Evolutionary conservation across 345 rosid species (phyloP).

Genomic region (Hibiscus mutabilis): DNA sequence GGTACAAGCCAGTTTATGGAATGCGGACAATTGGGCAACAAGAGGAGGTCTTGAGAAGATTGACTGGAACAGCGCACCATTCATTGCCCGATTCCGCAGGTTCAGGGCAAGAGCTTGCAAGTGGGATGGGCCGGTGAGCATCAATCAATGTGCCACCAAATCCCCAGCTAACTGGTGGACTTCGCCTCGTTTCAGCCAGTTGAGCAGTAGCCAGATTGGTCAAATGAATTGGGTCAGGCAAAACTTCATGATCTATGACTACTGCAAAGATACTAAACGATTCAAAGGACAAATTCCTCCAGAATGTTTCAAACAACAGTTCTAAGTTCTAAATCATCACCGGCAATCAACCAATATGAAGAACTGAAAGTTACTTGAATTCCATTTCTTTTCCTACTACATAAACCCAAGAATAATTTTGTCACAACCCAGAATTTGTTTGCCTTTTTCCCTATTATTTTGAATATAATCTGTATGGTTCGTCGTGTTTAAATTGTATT

Average conservation of each 20-base stretch:
- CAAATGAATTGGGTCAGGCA: constrained; percentile 47
- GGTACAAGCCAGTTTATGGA: constrained; percentile 59
- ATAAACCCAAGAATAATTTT: neutral
- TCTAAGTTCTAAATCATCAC: constrained; percentile 19
- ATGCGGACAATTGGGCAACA: constrained; percentile 75
- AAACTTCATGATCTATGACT: constrained; percentile 58
- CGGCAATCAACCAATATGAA: constrained; percentile 4
- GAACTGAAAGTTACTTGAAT: neutral
- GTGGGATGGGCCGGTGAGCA: constrained; percentile 53
- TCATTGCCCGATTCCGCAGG: constrained; percentile 37
- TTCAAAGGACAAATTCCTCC: constrained; percentile 57
- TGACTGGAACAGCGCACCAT: constrained; percentile 53
- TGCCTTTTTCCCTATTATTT: neutral
- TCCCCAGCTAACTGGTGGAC: constrained; percentile 55
- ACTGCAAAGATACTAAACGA: constrained; percentile 53
- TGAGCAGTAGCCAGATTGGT: constrained; percentile 30
- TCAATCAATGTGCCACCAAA: constrained; percentile 32
- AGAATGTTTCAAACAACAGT: constrained; percentile 58
- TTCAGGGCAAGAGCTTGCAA: constrained; percentile 57
- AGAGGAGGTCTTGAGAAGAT: constrained; percentile 63
- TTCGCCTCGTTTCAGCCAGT: constrained; percentile 35
- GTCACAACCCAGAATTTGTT: neutral
- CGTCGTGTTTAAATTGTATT: neutral
- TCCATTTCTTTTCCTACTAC: neutral
- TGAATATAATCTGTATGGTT: neutral